Evolutionary conservation across 2,329 filamentous ascomycete genomes (phyloP).

Genomic region (Trichoderma harzianum): DNA sequence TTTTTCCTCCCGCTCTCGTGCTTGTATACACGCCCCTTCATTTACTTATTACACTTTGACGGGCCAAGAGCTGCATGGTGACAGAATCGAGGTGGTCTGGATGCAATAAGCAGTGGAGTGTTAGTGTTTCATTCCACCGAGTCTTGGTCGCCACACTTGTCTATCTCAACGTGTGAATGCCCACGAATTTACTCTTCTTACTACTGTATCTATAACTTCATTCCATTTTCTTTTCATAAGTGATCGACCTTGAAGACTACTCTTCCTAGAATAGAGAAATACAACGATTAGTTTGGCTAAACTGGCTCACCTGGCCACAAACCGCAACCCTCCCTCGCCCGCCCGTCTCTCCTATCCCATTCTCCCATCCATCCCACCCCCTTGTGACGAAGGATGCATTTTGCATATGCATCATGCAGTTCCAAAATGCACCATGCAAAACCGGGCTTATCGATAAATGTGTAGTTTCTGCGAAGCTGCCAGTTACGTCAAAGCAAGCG

Average conservation of each 20-base stretch:
- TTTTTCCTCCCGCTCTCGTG: neutral
- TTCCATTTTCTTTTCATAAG: neutral
- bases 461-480: neutral
- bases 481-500: neutral
- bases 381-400: conserved; percentile 13
- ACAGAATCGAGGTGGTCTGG: neutral
- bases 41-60: neutral
- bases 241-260: neutral
- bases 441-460: conserved; percentile 10
- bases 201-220: neutral
- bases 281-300: neutral
- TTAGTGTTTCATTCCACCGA: neutral
- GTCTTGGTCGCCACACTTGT: neutral
- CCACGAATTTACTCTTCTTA: neutral
- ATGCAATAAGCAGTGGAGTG: neutral
- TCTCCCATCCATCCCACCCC: neutral
- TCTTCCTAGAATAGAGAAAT: neutral
- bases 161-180: neutral
- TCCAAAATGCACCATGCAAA: conserved; percentile 1
- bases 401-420: conserved; percentile 10
- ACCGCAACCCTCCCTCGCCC: neutral
- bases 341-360: neutral
- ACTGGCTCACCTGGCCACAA: conserved; percentile 1
- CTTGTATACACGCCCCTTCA: neutral
- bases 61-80: conserved; percentile 5